Evolutionary conservation across 192 early-diverging fungal species (phyloP).

Genomic region (Phlyctochytrium bullatum): DNA sequence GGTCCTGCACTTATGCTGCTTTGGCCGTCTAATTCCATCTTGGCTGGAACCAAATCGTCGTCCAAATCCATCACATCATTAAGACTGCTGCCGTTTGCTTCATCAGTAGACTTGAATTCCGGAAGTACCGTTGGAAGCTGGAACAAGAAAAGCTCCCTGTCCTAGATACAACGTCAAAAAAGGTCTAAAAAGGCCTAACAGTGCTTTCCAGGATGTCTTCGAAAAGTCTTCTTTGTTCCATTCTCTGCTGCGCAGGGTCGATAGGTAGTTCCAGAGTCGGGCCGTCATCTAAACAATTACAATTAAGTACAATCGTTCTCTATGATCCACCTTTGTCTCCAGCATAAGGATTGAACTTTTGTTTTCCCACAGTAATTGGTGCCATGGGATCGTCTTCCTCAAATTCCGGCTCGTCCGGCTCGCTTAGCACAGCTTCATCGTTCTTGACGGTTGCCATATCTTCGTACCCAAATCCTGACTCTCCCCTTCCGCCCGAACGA

Average conservation of each 20-base stretch:
- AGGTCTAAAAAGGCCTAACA: not conserved
- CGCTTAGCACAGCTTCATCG: constrained; percentile 6
- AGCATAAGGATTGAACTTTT: too few relatives aligned
- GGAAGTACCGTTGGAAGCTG: constrained; percentile 63
- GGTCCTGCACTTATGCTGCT: constrained; percentile 16
- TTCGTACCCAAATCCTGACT: not conserved
- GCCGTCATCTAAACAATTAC: too few relatives aligned
- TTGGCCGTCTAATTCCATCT: too few relatives aligned
- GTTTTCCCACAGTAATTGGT: constrained; percentile 19
- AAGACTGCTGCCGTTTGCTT: constrained; percentile 11
- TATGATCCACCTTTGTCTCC: too few relatives aligned
- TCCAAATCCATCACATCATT: constrained; percentile 30
- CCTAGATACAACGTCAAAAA: too few relatives aligned
- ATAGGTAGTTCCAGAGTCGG: too few relatives aligned
- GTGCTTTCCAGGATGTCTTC: not conserved
- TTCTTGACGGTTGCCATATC: too few relatives aligned
- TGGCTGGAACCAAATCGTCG: too few relatives aligned
- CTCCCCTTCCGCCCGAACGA: not conserved
- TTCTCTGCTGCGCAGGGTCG: not conserved
- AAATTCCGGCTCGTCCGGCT: constrained; percentile 12
- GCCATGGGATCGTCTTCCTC: constrained; percentile 25
- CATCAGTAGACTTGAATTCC: constrained; percentile 34
- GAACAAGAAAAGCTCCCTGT: constrained; percentile 57
- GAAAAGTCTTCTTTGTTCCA: not conserved
- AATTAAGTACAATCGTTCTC: too few relatives aligned